phyloP scores from a whole-genome alignment of 495 filamentous ascomycete species.

The Penicillium pancosmium region DNA sequence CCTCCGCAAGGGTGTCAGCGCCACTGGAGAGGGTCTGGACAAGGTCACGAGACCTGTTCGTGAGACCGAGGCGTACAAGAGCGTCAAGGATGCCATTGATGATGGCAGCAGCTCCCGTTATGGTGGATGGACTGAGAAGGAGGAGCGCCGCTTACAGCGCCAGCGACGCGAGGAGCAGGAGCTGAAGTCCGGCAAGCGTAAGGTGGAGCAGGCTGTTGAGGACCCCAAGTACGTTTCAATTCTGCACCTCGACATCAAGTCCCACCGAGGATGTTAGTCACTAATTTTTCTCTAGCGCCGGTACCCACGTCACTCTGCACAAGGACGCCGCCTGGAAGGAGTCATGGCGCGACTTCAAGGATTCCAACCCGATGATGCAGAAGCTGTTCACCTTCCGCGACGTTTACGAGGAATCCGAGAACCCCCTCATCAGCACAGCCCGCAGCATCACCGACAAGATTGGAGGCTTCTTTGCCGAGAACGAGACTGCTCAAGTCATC shows the following conservation, averaged over 20 bases:
- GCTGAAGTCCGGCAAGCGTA: constrained; percentile 50
- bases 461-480: constrained; percentile 96
- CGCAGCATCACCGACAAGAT: constrained; percentile 91
- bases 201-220: constrained; percentile 64
- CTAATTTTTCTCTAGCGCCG: constrained; percentile 65
- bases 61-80: constrained; percentile 91
- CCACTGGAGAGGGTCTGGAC: constrained; percentile 83
- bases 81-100: constrained; percentile 94
- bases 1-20: constrained; percentile 80
- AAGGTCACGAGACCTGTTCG: constrained; percentile 91
- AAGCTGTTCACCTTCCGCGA: constrained; percentile 80
- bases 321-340: constrained; percentile 97
- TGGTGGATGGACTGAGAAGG: constrained; percentile 94
- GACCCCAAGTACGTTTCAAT: constrained; percentile 78
- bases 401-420: constrained; percentile 93
- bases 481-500: constrained; percentile 95
- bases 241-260: not conserved
- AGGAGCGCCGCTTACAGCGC: constrained; percentile 78
- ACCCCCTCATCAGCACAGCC: constrained; percentile 89
- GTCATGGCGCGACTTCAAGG: constrained; percentile 89
- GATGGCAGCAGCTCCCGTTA: constrained; percentile 96
- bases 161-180: constrained; percentile 73
- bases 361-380: constrained; percentile 86
- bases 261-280: constrained; percentile 2
- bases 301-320: constrained; percentile 90